phyloP scores from a whole-genome alignment of 768 basidiomycete species.

The Suillus placidus region DNA sequence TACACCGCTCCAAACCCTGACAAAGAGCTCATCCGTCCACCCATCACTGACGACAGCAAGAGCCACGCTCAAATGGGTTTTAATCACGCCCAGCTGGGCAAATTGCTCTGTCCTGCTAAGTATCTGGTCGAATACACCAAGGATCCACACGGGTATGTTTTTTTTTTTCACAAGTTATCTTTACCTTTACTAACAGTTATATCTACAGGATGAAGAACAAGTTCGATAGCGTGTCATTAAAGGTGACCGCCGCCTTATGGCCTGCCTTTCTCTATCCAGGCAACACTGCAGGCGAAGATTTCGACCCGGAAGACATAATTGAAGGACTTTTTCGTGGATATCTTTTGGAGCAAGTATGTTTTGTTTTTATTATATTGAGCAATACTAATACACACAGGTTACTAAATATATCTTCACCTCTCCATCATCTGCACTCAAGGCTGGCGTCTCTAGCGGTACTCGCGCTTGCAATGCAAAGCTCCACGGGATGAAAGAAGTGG shows the following conservation, averaged over 20 bases:
- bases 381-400: background rate
- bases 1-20: constrained; percentile 3
- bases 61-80: background rate
- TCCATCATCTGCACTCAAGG: background rate
- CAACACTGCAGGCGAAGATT: constrained; percentile 3
- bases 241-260: background rate
- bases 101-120: constrained; percentile 3
- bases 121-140: background rate
- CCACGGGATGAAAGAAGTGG: constrained; percentile 4
- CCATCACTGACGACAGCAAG: background rate
- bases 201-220: background rate
- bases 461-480: constrained; percentile 4
- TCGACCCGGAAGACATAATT: background rate
- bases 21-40: background rate
- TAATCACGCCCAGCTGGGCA: constrained; percentile 8
- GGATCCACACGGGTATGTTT: background rate
- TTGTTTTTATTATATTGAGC: background rate
- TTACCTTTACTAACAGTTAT: background rate
- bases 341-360: constrained; percentile 6
- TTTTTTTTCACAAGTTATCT: background rate
- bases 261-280: constrained; percentile 10
- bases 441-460: background rate
- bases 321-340: constrained; percentile 7
- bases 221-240: background rate
- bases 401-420: constrained; percentile 1